Evolutionary conservation across 2,329 filamentous ascomycete genomes (phyloP).

Genomic region (Xylariaceae sp.): DNA sequence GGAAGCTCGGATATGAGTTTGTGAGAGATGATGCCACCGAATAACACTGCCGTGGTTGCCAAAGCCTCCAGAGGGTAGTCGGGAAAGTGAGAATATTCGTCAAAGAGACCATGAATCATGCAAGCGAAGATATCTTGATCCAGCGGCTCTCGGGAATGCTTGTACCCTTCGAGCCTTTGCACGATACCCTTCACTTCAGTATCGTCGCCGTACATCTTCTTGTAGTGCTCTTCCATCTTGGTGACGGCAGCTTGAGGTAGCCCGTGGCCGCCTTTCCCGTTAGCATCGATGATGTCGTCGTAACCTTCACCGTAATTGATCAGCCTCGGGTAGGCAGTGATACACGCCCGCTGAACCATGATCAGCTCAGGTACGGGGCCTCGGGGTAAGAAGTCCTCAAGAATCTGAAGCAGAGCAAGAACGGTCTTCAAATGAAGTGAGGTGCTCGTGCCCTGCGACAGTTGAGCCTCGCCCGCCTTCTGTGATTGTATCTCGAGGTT

Average conservation of each 20-base stretch:
- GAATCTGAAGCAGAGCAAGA: conserved; percentile 67
- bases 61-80: conserved; percentile 95
- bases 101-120: conserved; percentile 97
- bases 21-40: conserved; percentile 92
- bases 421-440: conserved; percentile 82
- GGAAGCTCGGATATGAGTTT: conserved; percentile 85
- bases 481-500: conserved; percentile 71
- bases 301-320: conserved; percentile 95
- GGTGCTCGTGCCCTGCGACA: conserved; percentile 53
- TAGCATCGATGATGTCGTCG: conserved; percentile 83
- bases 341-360: conserved; percentile 74
- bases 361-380: conserved; percentile 61
- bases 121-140: conserved; percentile 96
- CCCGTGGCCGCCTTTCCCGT: conserved; percentile 72
- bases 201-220: conserved; percentile 93
- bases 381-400: conserved; percentile 62
- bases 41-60: conserved; percentile 90
- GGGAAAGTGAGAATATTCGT: conserved; percentile 91
- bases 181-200: conserved; percentile 82
- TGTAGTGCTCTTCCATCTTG: conserved; percentile 96
- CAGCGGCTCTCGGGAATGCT: conserved; percentile 71
- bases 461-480: conserved; percentile 51
- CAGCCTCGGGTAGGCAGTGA: conserved; percentile 84
- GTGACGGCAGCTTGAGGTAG: conserved; percentile 72
- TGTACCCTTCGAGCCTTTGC: conserved; percentile 75